A percentile compares a stretch with the other conserved stretches of the same genome.
phyloP scores from a whole-genome alignment of 768 basidiomycete genomes.

The Lentinus tigrinus region DNA sequence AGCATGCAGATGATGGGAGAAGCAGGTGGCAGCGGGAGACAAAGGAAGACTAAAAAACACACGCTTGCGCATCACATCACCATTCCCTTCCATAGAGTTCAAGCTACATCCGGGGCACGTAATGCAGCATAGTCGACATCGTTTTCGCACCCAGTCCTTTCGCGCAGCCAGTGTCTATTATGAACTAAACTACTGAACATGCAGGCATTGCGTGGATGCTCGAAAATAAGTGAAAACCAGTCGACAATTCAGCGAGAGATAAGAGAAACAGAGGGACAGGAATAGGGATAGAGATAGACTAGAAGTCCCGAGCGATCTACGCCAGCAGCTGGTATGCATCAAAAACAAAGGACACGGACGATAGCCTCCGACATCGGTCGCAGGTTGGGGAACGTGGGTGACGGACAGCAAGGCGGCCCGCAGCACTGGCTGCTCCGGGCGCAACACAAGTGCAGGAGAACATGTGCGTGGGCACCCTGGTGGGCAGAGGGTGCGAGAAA shows the following conservation, averaged over 20 bases:
- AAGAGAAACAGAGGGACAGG: not conserved
- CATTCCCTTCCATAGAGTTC: no score
- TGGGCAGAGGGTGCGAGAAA: not conserved
- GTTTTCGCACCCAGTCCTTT: not conserved
- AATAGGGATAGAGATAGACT: not conserved
- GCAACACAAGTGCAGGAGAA: constrained; percentile 3
- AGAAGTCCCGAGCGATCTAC: constrained; percentile 1
- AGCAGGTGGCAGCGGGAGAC: no score
- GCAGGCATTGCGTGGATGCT: constrained; percentile 1
- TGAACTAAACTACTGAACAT: constrained; percentile 1
- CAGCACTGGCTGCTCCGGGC: constrained; percentile 7
- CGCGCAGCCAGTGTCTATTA: not conserved
- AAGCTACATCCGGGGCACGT: no score
- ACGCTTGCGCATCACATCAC: no score
- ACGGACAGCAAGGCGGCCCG: not conserved
- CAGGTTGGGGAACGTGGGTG: not conserved
- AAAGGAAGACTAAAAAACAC: no score
- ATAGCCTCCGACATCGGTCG: not conserved
- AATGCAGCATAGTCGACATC: no score
- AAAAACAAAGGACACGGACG: constrained; percentile 1
- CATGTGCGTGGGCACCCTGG: not conserved
- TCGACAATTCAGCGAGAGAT: not conserved
- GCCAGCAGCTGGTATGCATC: not conserved
- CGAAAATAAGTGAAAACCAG: not conserved
- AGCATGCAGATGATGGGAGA: no score